Percentiles rank a stretch among this genome's conserved stretches.
phyloP scores from a whole-genome alignment of 2,329 filamentous ascomycete species.

The Plectosphaerella plurivora region DNA sequence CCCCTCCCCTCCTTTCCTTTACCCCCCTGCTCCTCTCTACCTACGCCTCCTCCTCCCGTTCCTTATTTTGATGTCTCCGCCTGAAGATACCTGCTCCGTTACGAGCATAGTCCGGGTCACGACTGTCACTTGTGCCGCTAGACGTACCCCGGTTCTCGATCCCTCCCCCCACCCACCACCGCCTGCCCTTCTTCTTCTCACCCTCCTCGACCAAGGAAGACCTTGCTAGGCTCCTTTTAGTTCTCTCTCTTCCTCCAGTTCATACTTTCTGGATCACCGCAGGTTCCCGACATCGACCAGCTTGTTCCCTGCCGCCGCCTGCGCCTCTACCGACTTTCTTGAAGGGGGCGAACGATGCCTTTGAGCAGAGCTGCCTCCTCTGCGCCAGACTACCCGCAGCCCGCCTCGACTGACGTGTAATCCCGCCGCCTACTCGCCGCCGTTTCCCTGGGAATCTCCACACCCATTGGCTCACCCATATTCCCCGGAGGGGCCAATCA shows the following conservation, averaged over 20 bases:
- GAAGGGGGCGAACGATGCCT: conserved; percentile 29
- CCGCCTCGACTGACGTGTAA: conserved; percentile 33
- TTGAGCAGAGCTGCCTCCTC: conserved; percentile 28
- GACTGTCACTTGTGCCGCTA: conserved; percentile 13
- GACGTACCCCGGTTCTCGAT: conserved; percentile 12
- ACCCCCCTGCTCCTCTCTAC: neutral
- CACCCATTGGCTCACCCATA: conserved; percentile 35
- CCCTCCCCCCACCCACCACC: conserved; percentile 9
- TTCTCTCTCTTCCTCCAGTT: conserved; percentile 15
- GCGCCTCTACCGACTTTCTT: conserved; percentile 20
- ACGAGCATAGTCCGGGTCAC: neutral
- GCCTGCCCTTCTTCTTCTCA: conserved; percentile 13
- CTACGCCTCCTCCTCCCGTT: conserved; percentile 4
- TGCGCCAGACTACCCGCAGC: conserved; percentile 29
- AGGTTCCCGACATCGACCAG: conserved; percentile 31
- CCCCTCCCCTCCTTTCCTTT: conserved; percentile 3
- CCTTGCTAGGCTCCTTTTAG: conserved; percentile 12
- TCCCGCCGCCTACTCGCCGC: conserved; percentile 19
- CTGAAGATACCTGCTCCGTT: neutral
- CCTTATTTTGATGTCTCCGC: conserved; percentile 4
- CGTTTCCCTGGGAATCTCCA: conserved; percentile 21
- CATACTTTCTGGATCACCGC: conserved; percentile 21
- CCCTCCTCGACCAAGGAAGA: conserved; percentile 9
- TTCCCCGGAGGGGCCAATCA: conserved; percentile 36
- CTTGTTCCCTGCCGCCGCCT: conserved; percentile 21